Conservation (phyloP, 495 filamentous ascomycete genomes). For the Aspergillus hancockii region DNA sequence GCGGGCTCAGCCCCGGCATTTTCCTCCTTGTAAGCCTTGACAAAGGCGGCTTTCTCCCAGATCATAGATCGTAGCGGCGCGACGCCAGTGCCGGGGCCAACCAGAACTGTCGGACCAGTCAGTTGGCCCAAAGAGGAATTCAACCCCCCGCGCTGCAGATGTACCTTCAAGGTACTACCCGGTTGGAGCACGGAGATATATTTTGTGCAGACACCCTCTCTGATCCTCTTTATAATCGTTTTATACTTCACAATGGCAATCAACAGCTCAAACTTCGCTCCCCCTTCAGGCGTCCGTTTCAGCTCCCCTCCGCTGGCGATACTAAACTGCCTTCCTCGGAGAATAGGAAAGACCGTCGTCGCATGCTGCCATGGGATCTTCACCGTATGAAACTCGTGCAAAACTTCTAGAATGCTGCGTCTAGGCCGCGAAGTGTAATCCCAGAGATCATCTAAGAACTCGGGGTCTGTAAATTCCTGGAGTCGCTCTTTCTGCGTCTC, state of each 20-base stretch:
- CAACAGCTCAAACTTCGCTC: conserved; percentile 68
- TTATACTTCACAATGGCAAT: conserved; percentile 91
- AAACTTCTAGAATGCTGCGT: conserved; percentile 84
- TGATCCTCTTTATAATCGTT: conserved; percentile 80
- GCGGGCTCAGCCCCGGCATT: conserved; percentile 29
- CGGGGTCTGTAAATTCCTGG: conserved; percentile 73
- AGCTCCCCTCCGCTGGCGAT: conserved; percentile 72
- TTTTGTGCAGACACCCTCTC: conserved; percentile 87
- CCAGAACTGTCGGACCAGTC: conserved; percentile 66
- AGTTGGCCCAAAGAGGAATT: conserved; percentile 49
- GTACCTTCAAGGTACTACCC: conserved; percentile 59
- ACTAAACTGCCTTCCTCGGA: conserved; percentile 83
- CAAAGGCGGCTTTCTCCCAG: conserved; percentile 59
- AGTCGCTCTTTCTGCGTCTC: conserved; percentile 77
- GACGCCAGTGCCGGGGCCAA: conserved; percentile 88
- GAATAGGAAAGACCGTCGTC: conserved; percentile 68
- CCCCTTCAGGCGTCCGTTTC: conserved; percentile 38
- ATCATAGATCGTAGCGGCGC: conserved; percentile 84
- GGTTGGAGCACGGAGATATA: conserved; percentile 68
- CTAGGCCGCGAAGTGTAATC: conserved; percentile 94
- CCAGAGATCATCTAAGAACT: conserved; percentile 84
- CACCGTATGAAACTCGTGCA: conserved; percentile 86
- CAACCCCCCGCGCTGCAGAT: conserved; percentile 58
- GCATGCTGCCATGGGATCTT: conserved; percentile 75
- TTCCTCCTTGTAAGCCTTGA: conserved; percentile 40